These are phyloP conservation scores for Licmophora abbreviata DNA, from an alignment of 108 stramenopile genomes.

Conservation along the genomic window DNA sequence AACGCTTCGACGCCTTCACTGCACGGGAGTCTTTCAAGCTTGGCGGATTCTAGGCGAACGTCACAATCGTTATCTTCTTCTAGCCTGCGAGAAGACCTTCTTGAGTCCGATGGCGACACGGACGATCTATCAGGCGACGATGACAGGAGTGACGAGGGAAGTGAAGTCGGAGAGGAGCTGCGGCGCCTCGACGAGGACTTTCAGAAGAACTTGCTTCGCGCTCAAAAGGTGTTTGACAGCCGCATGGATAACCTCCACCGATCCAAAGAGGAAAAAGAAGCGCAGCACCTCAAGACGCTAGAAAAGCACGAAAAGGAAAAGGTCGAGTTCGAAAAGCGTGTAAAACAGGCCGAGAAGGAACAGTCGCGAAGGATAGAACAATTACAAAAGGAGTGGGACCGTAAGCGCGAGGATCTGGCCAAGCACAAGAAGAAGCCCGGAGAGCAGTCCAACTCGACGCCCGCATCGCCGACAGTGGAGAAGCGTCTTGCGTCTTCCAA, in stretches of 20 bases:
- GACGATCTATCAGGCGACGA: slow-evolving; percentile 3
- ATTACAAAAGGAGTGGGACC: slow-evolving; percentile 57
- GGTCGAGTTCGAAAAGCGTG: slow-evolving; percentile 77
- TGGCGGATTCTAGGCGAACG: too few species aligned
- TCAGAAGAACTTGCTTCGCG: slow-evolving; percentile 68
- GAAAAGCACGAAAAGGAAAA: slow-evolving; percentile 82
- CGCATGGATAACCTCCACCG: slow-evolving; percentile 84
- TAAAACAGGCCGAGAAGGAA: slow-evolving; percentile 72
- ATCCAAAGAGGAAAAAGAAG: slow-evolving; percentile 67
- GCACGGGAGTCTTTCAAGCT: too few species aligned
- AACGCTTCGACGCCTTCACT: too few species aligned
- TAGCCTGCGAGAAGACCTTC: slow-evolving; percentile 9
- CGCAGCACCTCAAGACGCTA: slow-evolving; percentile 75
- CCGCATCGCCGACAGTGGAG: too few species aligned
- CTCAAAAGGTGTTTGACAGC: slow-evolving; percentile 72
- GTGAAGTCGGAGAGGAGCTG: slow-evolving; percentile 47
- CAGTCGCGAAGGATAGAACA: slow-evolving; percentile 68
- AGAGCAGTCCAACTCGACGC: too few species aligned
- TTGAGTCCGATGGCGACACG: slow-evolving; percentile 16
- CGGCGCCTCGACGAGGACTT: slow-evolving; percentile 66
- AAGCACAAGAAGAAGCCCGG: background rate
- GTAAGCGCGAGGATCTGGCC: slow-evolving; percentile 12
- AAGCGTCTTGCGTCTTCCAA: too few species aligned
- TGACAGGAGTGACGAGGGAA: slow-evolving; percentile 31
- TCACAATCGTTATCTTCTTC: slow-evolving; percentile 13